These are phyloP conservation scores for Gypsophila paniculata DNA, from an alignment of 179 eudicot species.

Conservation along the genomic window DNA sequence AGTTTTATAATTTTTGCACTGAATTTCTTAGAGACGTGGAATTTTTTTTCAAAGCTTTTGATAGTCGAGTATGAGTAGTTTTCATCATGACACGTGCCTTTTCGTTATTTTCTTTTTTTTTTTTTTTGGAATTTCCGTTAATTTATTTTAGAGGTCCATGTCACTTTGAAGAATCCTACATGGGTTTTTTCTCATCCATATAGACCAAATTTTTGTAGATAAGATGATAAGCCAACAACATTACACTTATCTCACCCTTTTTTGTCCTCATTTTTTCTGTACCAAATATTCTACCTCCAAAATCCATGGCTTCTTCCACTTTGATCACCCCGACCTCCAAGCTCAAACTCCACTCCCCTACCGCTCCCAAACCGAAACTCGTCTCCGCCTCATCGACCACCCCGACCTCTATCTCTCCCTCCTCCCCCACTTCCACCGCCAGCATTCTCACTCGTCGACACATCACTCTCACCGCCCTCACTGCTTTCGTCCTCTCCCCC, in stretches of 20 bases:
- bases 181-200: slow-evolving; percentile 52
- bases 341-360: slow-evolving; percentile 36
- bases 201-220: slow-evolving; percentile 40
- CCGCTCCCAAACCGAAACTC: slow-evolving; percentile 45
- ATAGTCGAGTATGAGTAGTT: slow-evolving; percentile 4
- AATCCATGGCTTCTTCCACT: slow-evolving; percentile 27
- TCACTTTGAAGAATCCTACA: slow-evolving; percentile 33
- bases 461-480: slow-evolving; percentile 29
- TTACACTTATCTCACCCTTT: slow-evolving; percentile 23
- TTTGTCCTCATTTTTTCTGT: slow-evolving; percentile 5
- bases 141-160: slow-evolving; percentile 24
- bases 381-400: slow-evolving; percentile 21
- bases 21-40: neutral
- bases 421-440: slow-evolving; percentile 25
- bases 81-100: neutral
- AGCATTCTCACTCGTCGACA: slow-evolving; percentile 38
- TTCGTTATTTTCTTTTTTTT: neutral
- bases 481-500: slow-evolving; percentile 32
- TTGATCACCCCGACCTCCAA: slow-evolving; percentile 49
- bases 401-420: slow-evolving; percentile 18
- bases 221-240: slow-evolving; percentile 81
- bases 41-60: too few relatives aligned
- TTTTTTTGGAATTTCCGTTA: too few relatives aligned
- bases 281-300: slow-evolving; percentile 11
- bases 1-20: neutral